Evolutionary conservation across 371 early-diverging fungal genomes (phyloP), one percentile per base, ranked within the genome.

Genomic region (Mucor lusitanicus): DNA sequence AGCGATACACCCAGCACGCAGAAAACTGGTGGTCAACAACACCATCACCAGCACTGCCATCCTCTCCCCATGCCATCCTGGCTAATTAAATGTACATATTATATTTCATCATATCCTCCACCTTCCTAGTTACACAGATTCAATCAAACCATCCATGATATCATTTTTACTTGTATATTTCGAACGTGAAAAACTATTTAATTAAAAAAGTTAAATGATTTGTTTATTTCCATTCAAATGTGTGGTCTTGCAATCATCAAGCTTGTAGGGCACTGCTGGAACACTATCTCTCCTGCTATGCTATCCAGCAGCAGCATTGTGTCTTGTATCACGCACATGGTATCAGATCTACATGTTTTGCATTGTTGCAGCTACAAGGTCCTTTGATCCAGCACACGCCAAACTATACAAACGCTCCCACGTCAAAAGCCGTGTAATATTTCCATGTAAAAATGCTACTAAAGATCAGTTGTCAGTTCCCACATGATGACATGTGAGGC

Each of bases 1-100:
- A 64, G 30, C 57, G 44, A 12, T 64, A 64, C 39, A 23, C n/a
- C 21, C 55, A 56, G 40, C 64, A 39, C 44, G 56, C 32, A 0
- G 64, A 64, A 42, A 64, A 56, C 30, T 64, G 64, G 64, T 64
- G 64, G 64, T 19, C 64, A 15, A 30, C 33, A 32, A 32, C 64
- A 30, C 64, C 64, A 33, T 42, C 64, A 42, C 25, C 50, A n/a
- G n/a, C n/a, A 17, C 50, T 50, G 28, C 13, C 27, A 21, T 11
- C 44, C 25, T 37, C 62, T 13, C 19, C 35, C 32, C 7, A 62
- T 42, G 42, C 17, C 62, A 33, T 62, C 25, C 35, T 50, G 50
- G 25, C 25, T 61, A 44, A 46, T 61, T 62, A 62, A 50, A 56
- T 53, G 27, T 53, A 40, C 40, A 40, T 40, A 40, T 40, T 17